A percentile compares a stretch with the other conserved stretches of the same genome.
Evolutionary conservation across 2,329 filamentous ascomycete genomes (phyloP).

Genomic region (Hymenoscyphus scutula): DNA sequence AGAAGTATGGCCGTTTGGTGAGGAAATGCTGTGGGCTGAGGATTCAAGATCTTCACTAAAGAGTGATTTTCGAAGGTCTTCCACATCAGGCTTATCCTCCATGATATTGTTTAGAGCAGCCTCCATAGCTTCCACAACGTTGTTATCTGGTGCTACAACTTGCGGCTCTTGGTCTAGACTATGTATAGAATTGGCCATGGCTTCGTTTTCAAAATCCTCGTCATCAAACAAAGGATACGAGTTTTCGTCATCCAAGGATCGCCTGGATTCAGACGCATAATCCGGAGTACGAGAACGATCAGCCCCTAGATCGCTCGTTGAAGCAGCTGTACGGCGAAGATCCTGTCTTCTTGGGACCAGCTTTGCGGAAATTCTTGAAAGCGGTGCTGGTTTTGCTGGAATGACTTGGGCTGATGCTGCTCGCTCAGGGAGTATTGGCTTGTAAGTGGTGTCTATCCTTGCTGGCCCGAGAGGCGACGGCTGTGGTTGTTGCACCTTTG

Average conservation of each 20-base stretch:
- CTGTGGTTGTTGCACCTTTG: conserved; percentile 35
- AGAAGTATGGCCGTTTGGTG: conserved; percentile 58
- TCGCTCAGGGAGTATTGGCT: conserved; percentile 24
- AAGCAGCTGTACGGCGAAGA: conserved; percentile 57
- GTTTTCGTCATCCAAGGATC: conserved; percentile 68
- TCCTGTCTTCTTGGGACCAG: conserved; percentile 47
- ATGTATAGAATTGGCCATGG: conserved; percentile 67
- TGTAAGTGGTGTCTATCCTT: conserved; percentile 41
- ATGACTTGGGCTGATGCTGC: conserved; percentile 35
- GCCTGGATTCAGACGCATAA: conserved; percentile 47
- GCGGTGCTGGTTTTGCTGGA: conserved; percentile 42
- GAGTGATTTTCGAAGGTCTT: conserved; percentile 64
- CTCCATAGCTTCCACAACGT: conserved; percentile 90
- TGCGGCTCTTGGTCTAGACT: conserved; percentile 74
- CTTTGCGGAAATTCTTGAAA: conserved; percentile 48
- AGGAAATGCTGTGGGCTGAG: conserved; percentile 46
- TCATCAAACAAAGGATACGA: conserved; percentile 72
- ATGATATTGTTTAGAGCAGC: conserved; percentile 89
- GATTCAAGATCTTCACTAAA: conserved; percentile 54
- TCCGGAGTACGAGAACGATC: conserved; percentile 39
- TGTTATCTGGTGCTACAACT: conserved; percentile 62
- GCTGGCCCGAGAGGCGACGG: conserved; percentile 29
- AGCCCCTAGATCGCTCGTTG: conserved; percentile 56
- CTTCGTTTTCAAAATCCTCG: conserved; percentile 72
- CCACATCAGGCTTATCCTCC: conserved; percentile 69